phyloP scores from a whole-genome alignment of 805 yeast species.

The Candida boleticola region DNA sequence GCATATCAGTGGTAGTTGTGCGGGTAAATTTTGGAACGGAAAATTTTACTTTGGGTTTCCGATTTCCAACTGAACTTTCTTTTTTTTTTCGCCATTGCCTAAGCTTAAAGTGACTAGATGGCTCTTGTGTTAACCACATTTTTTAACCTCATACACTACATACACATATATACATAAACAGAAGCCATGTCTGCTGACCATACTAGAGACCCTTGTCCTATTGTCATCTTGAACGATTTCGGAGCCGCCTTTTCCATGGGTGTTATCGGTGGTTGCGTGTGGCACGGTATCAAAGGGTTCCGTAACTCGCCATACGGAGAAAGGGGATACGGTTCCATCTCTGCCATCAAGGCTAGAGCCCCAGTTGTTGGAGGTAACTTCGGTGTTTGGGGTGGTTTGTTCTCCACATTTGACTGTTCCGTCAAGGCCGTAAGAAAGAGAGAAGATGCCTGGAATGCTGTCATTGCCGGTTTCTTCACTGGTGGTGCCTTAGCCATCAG shows the following conservation, averaged over 20 bases:
- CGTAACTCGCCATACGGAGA: slow-evolving; percentile 98
- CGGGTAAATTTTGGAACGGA: slow-evolving; percentile 7
- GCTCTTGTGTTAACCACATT: too few species aligned
- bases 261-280: slow-evolving; percentile 95
- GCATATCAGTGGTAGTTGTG: neutral
- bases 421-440: slow-evolving; percentile 94
- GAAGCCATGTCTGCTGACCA: slow-evolving; percentile 84
- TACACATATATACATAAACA: neutral
- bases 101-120: too few species aligned
- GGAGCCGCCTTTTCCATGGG: slow-evolving; percentile 99
- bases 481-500: slow-evolving; percentile 98
- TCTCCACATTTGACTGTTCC: slow-evolving; percentile 92
- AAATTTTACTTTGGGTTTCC: too few species aligned
- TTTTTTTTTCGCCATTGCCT: neutral
- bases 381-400: slow-evolving; percentile 99
- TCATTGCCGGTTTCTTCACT: slow-evolving; percentile 94
- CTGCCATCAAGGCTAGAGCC: slow-evolving; percentile 93
- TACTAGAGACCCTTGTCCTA: slow-evolving; percentile 98
- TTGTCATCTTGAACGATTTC: slow-evolving; percentile 91
- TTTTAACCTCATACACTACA: neutral
- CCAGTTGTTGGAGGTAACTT: slow-evolving; percentile 99
- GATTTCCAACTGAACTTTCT: neutral
- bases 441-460: slow-evolving; percentile 98
- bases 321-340: slow-evolving; percentile 82
- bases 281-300: slow-evolving; percentile 99